Evolutionary conservation across 495 filamentous ascomycete species (phyloP).

Genomic region (Trichoderma orchidacearum): DNA sequence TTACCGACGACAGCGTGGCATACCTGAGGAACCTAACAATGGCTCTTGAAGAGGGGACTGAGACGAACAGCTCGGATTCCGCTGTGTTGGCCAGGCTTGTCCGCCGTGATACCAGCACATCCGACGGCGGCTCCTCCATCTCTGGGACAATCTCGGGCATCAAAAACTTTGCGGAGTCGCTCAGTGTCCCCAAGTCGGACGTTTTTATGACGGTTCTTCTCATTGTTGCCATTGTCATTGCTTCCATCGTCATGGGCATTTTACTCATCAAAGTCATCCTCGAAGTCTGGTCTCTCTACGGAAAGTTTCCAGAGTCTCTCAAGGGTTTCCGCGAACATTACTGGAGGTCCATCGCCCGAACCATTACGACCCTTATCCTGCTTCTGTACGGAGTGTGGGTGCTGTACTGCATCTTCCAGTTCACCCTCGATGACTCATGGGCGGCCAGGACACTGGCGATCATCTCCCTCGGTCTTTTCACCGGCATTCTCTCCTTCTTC

Average conservation of each 20-base stretch:
- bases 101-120: constrained; percentile 20
- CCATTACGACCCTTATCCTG: constrained; percentile 82
- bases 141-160: constrained; percentile 48
- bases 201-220: constrained; percentile 94
- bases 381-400: constrained; percentile 92
- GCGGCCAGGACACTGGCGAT: constrained; percentile 77
- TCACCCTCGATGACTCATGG: constrained; percentile 90
- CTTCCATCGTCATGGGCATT: constrained; percentile 72
- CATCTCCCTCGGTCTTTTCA: constrained; percentile 70
- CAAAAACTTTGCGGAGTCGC: constrained; percentile 59
- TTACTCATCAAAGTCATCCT: constrained; percentile 85
- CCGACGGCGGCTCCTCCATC: constrained; percentile 13
- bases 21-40: constrained; percentile 63
- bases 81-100: constrained; percentile 11
- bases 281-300: constrained; percentile 84
- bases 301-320: constrained; percentile 69
- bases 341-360: constrained; percentile 78
- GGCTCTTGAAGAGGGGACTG: constrained; percentile 36
- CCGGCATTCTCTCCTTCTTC: constrained; percentile 63
- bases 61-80: constrained; percentile 14
- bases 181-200: constrained; percentile 74
- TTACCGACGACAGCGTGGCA: constrained; percentile 63
- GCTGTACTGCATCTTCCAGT: constrained; percentile 91
- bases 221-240: constrained; percentile 78
- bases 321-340: constrained; percentile 86